Percentiles rank a stretch among this genome's conserved stretches.
phyloP scores from a whole-genome alignment of 2,329 filamentous ascomycete genomes.

The Blastomyces percursus region DNA sequence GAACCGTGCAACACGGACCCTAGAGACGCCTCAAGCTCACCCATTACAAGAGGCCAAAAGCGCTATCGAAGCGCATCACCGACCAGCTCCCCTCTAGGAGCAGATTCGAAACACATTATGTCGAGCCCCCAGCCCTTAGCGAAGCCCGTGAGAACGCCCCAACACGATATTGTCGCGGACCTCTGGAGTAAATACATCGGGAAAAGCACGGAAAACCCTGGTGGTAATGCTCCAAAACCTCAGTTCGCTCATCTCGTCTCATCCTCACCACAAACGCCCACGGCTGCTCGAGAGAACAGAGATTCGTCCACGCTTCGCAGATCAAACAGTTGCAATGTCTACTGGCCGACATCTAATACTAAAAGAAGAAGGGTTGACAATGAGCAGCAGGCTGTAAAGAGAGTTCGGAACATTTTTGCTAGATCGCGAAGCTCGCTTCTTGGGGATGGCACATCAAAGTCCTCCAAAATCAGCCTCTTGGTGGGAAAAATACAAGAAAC shows the following conservation, averaged over 20 bases:
- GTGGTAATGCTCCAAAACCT: constrained; percentile 43
- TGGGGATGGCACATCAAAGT: constrained; percentile 27
- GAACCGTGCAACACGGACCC: constrained; percentile 33
- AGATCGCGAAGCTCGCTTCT: constrained; percentile 29
- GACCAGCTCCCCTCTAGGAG: constrained; percentile 51
- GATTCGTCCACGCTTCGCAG: constrained; percentile 47
- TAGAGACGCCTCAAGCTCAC: constrained; percentile 39
- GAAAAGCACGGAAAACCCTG: constrained; percentile 36
- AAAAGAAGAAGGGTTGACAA: constrained; percentile 55
- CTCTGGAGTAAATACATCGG: constrained; percentile 66
- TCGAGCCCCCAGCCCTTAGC: constrained; percentile 51
- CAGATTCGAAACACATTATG: constrained; percentile 30
- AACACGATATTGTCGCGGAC: constrained; percentile 61
- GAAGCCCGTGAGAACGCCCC: constrained; percentile 52
- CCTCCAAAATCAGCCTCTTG: constrained; percentile 45
- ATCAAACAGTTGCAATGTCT: constrained; percentile 56
- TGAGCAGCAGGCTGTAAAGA: constrained; percentile 28
- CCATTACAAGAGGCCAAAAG: constrained; percentile 45
- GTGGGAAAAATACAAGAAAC: constrained; percentile 54
- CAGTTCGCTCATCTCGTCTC: constrained; percentile 55
- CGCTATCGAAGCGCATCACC: constrained; percentile 66
- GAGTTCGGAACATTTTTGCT: constrained; percentile 37
- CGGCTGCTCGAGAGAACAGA: constrained; percentile 30
- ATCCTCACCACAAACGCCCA: constrained; percentile 58
- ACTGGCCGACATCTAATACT: constrained; percentile 51